These are phyloP conservation scores for Aspergillus chevalieri DNA, from an alignment of 2,329 filamentous ascomycete genomes.

Conservation along the genomic window DNA sequence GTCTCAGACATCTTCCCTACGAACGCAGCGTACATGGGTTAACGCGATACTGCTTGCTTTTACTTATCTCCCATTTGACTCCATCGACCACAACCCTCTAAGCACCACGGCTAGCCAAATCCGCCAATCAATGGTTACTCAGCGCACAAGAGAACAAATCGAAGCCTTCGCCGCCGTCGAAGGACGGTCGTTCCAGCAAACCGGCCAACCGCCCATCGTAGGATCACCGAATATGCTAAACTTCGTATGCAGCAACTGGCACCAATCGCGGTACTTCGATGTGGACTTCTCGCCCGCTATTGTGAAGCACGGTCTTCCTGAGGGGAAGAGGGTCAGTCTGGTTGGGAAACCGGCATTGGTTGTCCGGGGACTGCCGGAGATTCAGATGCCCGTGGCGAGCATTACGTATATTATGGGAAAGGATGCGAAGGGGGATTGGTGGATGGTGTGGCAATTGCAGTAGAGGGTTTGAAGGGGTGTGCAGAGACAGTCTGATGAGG, in stretches of 20 bases:
- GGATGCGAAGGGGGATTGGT: conserved; percentile 26
- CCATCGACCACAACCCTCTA: conserved; percentile 7
- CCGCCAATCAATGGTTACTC: conserved; percentile 6
- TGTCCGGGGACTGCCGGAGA: background rate
- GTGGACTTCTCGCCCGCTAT: conserved; percentile 32
- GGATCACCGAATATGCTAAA: conserved; percentile 19
- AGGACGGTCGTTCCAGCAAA: background rate
- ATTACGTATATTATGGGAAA: conserved; percentile 23
- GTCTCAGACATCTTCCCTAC: conserved; percentile 22
- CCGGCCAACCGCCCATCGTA: conserved; percentile 21
- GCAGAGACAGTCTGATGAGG: conserved; percentile 5
- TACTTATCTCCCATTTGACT: conserved; percentile 1
- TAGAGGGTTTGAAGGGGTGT: conserved; percentile 17
- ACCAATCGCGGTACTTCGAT: conserved; percentile 30
- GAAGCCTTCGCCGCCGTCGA: conserved; percentile 2
- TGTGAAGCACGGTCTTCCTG: conserved; percentile 1
- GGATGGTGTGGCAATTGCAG: conserved; percentile 18
- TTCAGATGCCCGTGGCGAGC: conserved; percentile 7
- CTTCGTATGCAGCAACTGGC: conserved; percentile 35
- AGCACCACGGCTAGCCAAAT: conserved; percentile 7
- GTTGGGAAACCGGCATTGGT: conserved; percentile 7
- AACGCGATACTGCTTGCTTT: conserved; percentile 3
- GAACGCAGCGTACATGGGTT: conserved; percentile 17
- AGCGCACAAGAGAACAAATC: conserved; percentile 8
- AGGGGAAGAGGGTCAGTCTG: background rate